Evolutionary conservation across 768 basidiomycete genomes (phyloP).

Genomic region (Leucocoprinus leucothites): DNA sequence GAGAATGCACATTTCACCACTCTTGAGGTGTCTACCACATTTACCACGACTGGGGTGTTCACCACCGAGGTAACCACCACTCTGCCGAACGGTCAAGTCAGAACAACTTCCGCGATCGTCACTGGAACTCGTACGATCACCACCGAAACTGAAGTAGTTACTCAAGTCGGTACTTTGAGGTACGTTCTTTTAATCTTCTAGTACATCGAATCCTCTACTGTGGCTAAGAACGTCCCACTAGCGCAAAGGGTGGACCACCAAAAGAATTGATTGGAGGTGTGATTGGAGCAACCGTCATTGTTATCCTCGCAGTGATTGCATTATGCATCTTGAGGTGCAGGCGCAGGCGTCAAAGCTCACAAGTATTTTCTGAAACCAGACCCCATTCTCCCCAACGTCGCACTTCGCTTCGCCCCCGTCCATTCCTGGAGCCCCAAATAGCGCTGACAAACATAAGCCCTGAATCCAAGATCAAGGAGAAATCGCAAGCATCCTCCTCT

Average conservation of each 20-base stretch:
- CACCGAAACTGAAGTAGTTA: background rate
- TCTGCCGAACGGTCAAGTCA: background rate
- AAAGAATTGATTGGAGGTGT: background rate
- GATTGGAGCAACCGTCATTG: background rate
- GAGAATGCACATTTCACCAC: background rate
- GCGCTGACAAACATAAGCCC: background rate
- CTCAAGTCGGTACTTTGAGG: background rate
- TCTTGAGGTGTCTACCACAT: background rate
- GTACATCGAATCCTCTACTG: no score
- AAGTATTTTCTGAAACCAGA: no score
- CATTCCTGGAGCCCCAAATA: background rate
- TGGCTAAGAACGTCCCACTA: background rate
- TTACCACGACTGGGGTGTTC: background rate
- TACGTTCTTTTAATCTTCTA: background rate
- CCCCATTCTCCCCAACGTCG: background rate
- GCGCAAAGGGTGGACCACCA: background rate
- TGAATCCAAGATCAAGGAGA: background rate
- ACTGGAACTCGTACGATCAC: background rate
- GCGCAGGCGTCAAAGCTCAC: background rate
- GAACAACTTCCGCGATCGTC: background rate
- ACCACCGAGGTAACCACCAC: background rate
- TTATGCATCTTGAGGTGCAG: slow-evolving; percentile 3
- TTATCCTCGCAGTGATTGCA: background rate
- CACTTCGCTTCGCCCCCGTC: background rate
- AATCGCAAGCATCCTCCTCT: no score